Percentiles rank a stretch among this genome's conserved stretches.
Conservation (phyloP, 2,329 filamentous ascomycete species). For the Tolypocladium amazonense region DNA sequence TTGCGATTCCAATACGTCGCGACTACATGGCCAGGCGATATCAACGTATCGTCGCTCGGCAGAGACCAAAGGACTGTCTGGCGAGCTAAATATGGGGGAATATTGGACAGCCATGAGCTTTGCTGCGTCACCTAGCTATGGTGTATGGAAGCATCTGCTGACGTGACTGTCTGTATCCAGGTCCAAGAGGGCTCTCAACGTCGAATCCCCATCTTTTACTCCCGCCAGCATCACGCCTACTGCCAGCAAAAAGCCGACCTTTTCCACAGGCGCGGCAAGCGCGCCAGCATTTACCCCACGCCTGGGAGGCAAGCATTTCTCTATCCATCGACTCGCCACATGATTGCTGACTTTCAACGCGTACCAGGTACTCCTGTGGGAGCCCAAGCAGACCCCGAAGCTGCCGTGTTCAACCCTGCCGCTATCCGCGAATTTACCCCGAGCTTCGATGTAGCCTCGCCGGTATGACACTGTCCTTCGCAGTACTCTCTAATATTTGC, state of each 20-base stretch:
- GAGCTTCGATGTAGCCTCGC: constrained; percentile 39
- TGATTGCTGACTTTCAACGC: neutral
- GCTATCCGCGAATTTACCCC: constrained; percentile 51
- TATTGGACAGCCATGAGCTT: neutral
- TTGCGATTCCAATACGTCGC: neutral
- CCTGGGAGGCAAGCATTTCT: constrained; percentile 24
- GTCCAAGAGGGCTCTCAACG: constrained; percentile 73
- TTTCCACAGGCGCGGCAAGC: constrained; percentile 83
- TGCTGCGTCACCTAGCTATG: neutral
- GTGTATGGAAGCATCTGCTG: neutral
- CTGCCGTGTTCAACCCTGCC: constrained; percentile 42
- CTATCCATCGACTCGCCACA: neutral
- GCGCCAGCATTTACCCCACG: constrained; percentile 79
- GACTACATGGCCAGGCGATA: neutral
- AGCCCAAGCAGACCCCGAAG: constrained; percentile 30
- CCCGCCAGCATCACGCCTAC: constrained; percentile 43
- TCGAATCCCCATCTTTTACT: constrained; percentile 93
- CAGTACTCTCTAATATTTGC: neutral
- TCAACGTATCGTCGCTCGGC: neutral
- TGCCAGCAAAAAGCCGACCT: constrained; percentile 57
- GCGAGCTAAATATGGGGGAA: neutral
- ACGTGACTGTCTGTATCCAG: constrained; percentile 14
- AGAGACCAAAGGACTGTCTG: neutral
- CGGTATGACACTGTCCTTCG: constrained; percentile 18
- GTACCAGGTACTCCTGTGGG: constrained; percentile 23